A percentile compares a stretch with the other conserved stretches of the same genome.
Conservation (phyloP, 2,329 filamentous ascomycete genomes). For the Neurospora crassa region DNA sequence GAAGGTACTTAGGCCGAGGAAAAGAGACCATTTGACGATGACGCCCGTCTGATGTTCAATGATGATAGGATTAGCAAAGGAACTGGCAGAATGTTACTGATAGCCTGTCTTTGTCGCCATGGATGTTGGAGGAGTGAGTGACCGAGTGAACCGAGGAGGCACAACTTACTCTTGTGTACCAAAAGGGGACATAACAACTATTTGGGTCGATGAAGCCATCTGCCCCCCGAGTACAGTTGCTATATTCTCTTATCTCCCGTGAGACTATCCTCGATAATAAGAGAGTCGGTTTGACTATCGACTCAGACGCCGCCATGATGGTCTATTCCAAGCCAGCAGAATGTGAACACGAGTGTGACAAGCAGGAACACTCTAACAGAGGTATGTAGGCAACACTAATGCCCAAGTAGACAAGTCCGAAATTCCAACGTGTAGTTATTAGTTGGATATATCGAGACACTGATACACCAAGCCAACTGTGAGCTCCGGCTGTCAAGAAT, state of each 20-base stretch:
- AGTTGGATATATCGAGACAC: not conserved
- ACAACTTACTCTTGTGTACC: conserved; percentile 28
- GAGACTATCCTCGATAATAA: conserved; percentile 8
- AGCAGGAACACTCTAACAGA: not conserved
- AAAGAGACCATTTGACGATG: conserved; percentile 63
- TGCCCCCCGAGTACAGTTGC: conserved; percentile 10
- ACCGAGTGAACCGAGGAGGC: not conserved
- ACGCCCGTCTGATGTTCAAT: conserved; percentile 41
- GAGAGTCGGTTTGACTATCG: not conserved
- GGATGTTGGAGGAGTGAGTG: not conserved
- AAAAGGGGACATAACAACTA: conserved; percentile 24
- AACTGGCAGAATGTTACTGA: not conserved
- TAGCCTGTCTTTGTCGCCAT: not conserved
- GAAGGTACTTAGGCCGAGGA: conserved; percentile 49
- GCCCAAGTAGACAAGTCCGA: not conserved
- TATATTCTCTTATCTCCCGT: conserved; percentile 5
- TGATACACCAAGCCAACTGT: not conserved
- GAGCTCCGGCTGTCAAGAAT: not conserved
- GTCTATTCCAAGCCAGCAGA: not conserved
- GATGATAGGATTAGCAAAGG: not conserved
- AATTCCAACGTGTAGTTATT: not conserved
- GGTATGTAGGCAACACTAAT: not conserved
- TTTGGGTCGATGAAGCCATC: conserved; percentile 22
- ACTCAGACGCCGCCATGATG: not conserved
- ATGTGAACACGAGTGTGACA: not conserved